A percentile compares a stretch with the other conserved stretches of the same genome.
phyloP scores from a whole-genome alignment of 345 rosid species.

The Salix koriyanagi region DNA sequence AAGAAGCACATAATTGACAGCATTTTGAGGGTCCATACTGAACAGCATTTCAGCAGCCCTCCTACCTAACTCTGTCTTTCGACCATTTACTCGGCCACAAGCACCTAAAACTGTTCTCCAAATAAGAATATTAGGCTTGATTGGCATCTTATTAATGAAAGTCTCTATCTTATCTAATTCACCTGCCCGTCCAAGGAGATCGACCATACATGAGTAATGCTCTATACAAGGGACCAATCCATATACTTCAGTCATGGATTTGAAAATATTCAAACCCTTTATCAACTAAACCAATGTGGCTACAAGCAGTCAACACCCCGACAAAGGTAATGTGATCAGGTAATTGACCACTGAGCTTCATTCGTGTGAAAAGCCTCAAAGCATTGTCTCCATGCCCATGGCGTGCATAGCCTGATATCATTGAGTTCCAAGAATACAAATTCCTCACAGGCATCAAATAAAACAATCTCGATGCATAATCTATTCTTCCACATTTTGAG shows the following conservation, averaged over 20 bases:
- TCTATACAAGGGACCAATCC: constrained; percentile 64
- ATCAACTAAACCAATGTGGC: constrained; percentile 76
- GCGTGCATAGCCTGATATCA: constrained; percentile 85
- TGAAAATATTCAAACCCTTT: constrained; percentile 70
- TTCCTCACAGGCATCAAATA: constrained; percentile 62
- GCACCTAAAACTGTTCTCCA: constrained; percentile 93
- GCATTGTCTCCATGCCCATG: constrained; percentile 82
- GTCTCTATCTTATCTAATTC: constrained; percentile 65
- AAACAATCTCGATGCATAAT: constrained; percentile 78
- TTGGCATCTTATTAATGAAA: constrained; percentile 59
- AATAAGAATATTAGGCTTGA: constrained; percentile 72
- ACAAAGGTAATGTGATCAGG: constrained; percentile 96
- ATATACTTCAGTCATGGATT: constrained; percentile 56
- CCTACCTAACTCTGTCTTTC: constrained; percentile 56
- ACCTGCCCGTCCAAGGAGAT: constrained; percentile 86
- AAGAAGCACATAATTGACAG: constrained; percentile 79
- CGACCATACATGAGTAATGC: constrained; percentile 89
- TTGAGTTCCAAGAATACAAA: constrained; percentile 92
- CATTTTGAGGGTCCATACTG: constrained; percentile 75
- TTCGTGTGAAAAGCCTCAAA: constrained; percentile 49
- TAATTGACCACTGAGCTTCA: constrained; percentile 57
- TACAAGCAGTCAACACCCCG: constrained; percentile 88
- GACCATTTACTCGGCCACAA: constrained; percentile 63
- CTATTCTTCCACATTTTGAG: constrained; percentile 89
- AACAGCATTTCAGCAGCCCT: constrained; percentile 78